Evolutionary conservation across 306 rosid genomes (phyloP).

Genomic region (Begonia loranthoides): DNA sequence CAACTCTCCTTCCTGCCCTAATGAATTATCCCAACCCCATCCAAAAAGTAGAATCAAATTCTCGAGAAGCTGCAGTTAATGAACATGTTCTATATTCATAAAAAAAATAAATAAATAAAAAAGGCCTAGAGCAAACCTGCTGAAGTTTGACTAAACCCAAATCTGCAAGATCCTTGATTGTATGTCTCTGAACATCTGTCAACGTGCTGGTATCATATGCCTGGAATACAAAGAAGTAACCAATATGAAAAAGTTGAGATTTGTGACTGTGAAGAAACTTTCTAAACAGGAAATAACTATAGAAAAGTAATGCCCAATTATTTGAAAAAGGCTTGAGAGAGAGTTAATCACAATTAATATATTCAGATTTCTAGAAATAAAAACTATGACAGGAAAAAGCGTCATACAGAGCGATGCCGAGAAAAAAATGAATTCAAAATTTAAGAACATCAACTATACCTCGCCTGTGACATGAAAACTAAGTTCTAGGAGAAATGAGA

Average conservation of each 20-base stretch:
- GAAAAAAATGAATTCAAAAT: slow-evolving; percentile 3
- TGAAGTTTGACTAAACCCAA: slow-evolving; percentile 93
- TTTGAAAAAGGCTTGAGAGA: too few species aligned
- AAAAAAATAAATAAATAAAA: slow-evolving; percentile 7
- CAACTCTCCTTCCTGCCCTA: slow-evolving; percentile 95
- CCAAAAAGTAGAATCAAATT: slow-evolving; percentile 5
- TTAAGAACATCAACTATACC: slow-evolving; percentile 30
- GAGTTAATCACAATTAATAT: not conserved
- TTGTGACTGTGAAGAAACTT: slow-evolving; percentile 6
- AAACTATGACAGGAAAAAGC: not conserved
- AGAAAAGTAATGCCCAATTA: not conserved
- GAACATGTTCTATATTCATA: not conserved
- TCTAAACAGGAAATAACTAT: not conserved
- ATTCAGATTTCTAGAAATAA: too few species aligned
- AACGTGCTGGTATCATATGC: slow-evolving; percentile 65
- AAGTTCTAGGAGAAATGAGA: slow-evolving; percentile 87
- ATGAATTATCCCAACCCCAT: slow-evolving; percentile 5
- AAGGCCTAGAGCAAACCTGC: slow-evolving; percentile 41
- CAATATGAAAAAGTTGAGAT: slow-evolving; percentile 10
- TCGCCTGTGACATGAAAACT: slow-evolving; percentile 94
- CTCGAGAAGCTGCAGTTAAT: slow-evolving; percentile 2
- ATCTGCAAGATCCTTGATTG: slow-evolving; percentile 76
- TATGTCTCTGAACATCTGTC: slow-evolving; percentile 58
- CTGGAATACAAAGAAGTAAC: slow-evolving; percentile 27
- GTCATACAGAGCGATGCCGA: not conserved